Conservation (phyloP, 352 stramenopile genomes). For the Globisporangium barbulae region DNA sequence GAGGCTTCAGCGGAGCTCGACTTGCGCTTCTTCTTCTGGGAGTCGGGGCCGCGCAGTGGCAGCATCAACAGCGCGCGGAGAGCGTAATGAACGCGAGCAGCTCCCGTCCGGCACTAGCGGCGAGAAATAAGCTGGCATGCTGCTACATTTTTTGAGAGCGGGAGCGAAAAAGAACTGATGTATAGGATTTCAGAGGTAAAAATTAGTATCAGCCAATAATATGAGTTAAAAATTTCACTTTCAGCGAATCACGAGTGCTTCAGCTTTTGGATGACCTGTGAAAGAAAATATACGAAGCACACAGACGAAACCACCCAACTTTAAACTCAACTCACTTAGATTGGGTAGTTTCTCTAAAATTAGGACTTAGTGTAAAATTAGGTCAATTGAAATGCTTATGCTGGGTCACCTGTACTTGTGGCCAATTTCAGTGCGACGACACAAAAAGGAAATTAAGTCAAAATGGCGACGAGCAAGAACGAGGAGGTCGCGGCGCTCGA, state of each 20-base stretch:
- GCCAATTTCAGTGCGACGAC: background rate
- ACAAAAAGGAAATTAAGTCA: background rate
- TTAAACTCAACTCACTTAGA: background rate
- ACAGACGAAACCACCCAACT: background rate
- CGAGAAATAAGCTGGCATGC: background rate
- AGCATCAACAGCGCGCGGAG: conserved; percentile 28
- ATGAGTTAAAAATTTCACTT: background rate
- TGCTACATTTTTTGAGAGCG: background rate
- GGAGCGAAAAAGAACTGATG: conserved; percentile 1
- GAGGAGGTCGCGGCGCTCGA: conserved; percentile 79
- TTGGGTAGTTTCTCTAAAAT: background rate
- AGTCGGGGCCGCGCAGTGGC: conserved; percentile 36
- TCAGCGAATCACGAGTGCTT: background rate
- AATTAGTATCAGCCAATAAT: background rate
- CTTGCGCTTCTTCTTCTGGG: conserved; percentile 79
- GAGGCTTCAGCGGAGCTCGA: conserved; percentile 57
- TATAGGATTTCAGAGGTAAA: background rate
- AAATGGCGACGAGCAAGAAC: conserved; percentile 58
- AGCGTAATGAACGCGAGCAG: background rate
- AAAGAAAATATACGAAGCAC: background rate
- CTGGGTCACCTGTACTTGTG: background rate
- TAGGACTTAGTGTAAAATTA: background rate
- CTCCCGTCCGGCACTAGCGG: background rate
- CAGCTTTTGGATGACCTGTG: background rate
- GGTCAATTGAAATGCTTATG: background rate